These are phyloP conservation scores for Kandelia obovata DNA, from an alignment of 345 rosid species.

Conservation along the genomic window DNA sequence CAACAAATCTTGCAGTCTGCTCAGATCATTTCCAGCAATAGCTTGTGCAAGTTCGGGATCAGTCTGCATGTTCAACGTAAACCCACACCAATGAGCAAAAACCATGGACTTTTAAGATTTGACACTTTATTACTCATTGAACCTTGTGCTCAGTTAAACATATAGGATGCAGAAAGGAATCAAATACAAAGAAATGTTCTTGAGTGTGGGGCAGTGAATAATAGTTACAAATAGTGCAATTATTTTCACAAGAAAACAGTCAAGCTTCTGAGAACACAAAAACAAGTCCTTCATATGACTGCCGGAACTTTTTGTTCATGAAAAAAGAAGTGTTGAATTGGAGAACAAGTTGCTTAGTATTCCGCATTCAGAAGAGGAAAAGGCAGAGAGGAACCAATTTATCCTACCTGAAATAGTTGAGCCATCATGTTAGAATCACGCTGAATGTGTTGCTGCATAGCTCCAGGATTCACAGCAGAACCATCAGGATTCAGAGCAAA, in stretches of 20 bases:
- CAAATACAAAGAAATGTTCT: neutral
- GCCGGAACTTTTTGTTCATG: neutral
- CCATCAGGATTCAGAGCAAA: slow-evolving; percentile 77
- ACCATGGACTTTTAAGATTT: neutral
- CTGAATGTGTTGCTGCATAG: slow-evolving; percentile 77
- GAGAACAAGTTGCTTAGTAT: neutral
- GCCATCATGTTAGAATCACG: slow-evolving; percentile 71
- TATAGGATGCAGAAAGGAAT: neutral
- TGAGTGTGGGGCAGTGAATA: neutral
- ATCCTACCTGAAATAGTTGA: slow-evolving; percentile 77
- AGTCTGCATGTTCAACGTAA: slow-evolving; percentile 34
- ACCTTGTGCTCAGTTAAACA: neutral
- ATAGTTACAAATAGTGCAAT: no score
- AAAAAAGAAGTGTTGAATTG: neutral
- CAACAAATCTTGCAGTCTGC: slow-evolving; percentile 68
- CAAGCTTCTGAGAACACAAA: neutral
- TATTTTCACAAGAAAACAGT: no score
- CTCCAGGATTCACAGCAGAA: slow-evolving; percentile 85
- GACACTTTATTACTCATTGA: neutral
- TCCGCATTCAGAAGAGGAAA: neutral
- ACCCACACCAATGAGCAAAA: neutral
- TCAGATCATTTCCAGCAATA: slow-evolving; percentile 77
- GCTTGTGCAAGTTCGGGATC: slow-evolving; percentile 95
- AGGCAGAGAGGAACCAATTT: slow-evolving; percentile 3
- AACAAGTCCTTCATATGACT: neutral